A percentile compares a stretch with the other conserved stretches of the same genome.
Evolutionary conservation across 345 rosid species (phyloP).

Genomic region (Hypericum androsaemum): DNA sequence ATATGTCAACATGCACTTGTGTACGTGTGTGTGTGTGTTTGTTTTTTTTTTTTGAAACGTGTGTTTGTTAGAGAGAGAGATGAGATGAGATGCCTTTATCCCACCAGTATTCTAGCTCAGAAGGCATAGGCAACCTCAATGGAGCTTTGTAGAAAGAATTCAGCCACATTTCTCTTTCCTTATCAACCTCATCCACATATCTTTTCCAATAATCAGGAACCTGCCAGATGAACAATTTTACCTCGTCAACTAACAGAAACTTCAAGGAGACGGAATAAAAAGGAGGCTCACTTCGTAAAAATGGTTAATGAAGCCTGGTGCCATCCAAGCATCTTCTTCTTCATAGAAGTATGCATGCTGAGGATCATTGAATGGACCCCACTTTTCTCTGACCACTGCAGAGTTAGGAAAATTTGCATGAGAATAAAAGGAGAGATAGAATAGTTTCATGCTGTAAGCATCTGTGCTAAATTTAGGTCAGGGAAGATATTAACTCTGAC

Average conservation of each 20-base stretch:
- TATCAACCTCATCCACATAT: constrained; percentile 75
- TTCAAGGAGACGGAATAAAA: constrained; percentile 3
- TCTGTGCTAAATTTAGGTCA: too few species aligned
- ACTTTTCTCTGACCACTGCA: constrained; percentile 88
- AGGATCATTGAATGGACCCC: constrained; percentile 87
- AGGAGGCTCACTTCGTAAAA: constrained; percentile 56
- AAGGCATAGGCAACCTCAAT: constrained; percentile 83
- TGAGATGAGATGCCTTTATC: constrained; percentile 37
- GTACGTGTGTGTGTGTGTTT: too few species aligned
- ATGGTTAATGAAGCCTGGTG: constrained; percentile 89
- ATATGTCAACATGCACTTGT: too few species aligned
- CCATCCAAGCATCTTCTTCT: constrained; percentile 97
- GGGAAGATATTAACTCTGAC: too few species aligned
- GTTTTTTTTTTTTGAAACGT: too few species aligned
- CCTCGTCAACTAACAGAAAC: constrained; percentile 9
- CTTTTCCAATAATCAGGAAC: constrained; percentile 92
- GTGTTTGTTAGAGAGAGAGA: constrained; percentile 1
- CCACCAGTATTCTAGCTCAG: constrained; percentile 98
- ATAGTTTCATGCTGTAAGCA: too few species aligned
- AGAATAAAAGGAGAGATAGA: not conserved
- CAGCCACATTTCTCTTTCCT: constrained; percentile 91
- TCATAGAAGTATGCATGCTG: constrained; percentile 87
- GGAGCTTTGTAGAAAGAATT: constrained; percentile 92
- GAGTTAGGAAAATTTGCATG: constrained; percentile 2
- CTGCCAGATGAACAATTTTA: constrained; percentile 28